phyloP scores from a whole-genome alignment of 1,284 basidiomycete species.

The Malassezia arunalokei region DNA sequence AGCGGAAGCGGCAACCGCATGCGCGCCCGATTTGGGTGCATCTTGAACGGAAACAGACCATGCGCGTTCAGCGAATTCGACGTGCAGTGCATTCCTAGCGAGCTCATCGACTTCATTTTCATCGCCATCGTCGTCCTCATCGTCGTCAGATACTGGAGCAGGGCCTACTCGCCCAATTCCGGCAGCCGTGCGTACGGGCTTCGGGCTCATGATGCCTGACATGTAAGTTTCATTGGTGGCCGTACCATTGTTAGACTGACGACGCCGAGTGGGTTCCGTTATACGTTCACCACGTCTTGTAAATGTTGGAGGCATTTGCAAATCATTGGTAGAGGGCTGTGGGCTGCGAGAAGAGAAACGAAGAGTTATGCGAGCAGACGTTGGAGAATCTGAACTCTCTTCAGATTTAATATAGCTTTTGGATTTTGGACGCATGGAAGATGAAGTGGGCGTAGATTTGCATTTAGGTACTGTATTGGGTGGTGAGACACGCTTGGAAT shows the following conservation, averaged over 20 bases:
- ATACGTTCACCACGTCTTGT: conserved; percentile 14
- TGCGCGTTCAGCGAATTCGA: conserved; percentile 7
- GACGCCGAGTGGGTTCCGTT: conserved; percentile 1
- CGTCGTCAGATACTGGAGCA: not conserved
- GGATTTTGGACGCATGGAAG: not conserved
- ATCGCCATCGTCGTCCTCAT: conserved; percentile 1
- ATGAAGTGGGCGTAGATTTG: not conserved
- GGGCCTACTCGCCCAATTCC: conserved; percentile 6
- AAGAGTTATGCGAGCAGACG: not conserved
- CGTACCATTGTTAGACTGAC: not conserved
- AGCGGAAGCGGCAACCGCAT: not conserved
- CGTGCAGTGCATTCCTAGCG: not conserved
- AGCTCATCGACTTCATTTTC: conserved; percentile 4
- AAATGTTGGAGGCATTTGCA: conserved; percentile 8
- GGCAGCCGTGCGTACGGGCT: conserved; percentile 9
- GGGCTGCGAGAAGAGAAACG: not conserved
- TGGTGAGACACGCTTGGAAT: conserved; percentile 11
- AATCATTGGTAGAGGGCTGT: not conserved
- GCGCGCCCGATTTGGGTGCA: not conserved
- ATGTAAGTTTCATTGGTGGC: not conserved
- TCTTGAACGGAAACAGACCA: conserved; percentile 5
- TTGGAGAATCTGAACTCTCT: not conserved
- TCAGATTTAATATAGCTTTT: not conserved
- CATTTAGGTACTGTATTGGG: not conserved
- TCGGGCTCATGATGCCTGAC: conserved; percentile 9